Evolutionary conservation across 1,284 basidiomycete species (phyloP), one percentile per base, ranked within the genome.

Genomic region (Rhodotorula sp.): DNA sequence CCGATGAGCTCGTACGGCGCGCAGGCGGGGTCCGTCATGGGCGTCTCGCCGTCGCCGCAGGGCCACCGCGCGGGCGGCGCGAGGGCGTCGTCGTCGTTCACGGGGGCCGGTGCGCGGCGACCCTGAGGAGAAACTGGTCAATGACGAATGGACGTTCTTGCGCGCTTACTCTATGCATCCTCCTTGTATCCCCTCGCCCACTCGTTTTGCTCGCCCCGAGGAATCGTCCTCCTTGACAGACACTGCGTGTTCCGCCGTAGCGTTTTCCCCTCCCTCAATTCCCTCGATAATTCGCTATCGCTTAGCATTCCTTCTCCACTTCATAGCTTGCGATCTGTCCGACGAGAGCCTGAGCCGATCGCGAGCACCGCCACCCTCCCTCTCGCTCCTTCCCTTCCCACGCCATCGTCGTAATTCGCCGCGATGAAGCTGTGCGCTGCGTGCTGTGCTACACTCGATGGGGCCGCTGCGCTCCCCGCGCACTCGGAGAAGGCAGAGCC

Each of bases 371-470:
- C 58, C 58, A 34, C 39, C 44, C 29, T 54, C 57, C 21, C 22
- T 21, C n/a, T 44, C 46, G 9, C 29, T n/a, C 22, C 25, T 39
- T 17, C 46, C 34, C 34, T 36, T 34, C 19, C 10, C 36, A 29
- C 44, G 25, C 32, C 32, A 19, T 25, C 63, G 6, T 19, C 54
- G 7, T 27, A 21, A 13, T 61, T n/a, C 25, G n/a, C n/a, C 34
- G 8, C 44, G 13, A 62, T 67, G 48, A 34, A 37, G 29, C 74
- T 76, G 22, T 76, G 74, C 46, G 44, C 66, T 6, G 64, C 72
- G 1, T 76, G 74, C 37, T 76, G 64, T 15, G 37, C 64, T 3
- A 64, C 69, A 0, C 66, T 76, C 44, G 55, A 63, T 29, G 32
- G 25, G 7, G 32, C 57, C 5, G 6, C 29, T 3, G n/a, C 48